Conservation (phyloP, 306 rosid species). For the Medicago ruthenica region DNA sequence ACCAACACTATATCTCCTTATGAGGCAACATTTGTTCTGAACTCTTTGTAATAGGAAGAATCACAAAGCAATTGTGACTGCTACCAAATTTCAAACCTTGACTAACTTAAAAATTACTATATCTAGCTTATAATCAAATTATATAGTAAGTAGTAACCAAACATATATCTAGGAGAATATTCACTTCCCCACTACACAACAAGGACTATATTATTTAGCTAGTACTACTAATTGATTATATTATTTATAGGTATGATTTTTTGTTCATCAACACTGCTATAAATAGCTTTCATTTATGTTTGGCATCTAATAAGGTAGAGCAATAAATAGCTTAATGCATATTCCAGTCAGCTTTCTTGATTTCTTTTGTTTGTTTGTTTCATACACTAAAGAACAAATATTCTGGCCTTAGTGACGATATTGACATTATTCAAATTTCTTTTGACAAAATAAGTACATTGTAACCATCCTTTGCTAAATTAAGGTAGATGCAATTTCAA, state of each 20-base stretch:
- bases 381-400: conserved; percentile 30
- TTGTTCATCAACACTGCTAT: neutral
- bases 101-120: no score
- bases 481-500: neutral
- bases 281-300: neutral
- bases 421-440: conserved; percentile 31
- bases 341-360: conserved; percentile 18
- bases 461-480: conserved; percentile 24
- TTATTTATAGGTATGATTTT: neutral
- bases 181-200: neutral
- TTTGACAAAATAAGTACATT: neutral
- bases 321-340: conserved; percentile 32
- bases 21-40: neutral
- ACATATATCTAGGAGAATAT: neutral
- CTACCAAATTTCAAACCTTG: no score
- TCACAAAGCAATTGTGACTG: no score
- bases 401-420: conserved; percentile 14
- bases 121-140: no score
- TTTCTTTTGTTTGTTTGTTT: conserved; percentile 40
- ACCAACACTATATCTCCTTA: neutral
- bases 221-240: neutral
- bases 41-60: no score
- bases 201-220: neutral
- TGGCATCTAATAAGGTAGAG: neutral
- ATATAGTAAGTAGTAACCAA: no score